Evolutionary conservation across 1,284 basidiomycete genomes (phyloP), one percentile per base, ranked within the genome.

Genomic region (Fomitopsis betulina): DNA sequence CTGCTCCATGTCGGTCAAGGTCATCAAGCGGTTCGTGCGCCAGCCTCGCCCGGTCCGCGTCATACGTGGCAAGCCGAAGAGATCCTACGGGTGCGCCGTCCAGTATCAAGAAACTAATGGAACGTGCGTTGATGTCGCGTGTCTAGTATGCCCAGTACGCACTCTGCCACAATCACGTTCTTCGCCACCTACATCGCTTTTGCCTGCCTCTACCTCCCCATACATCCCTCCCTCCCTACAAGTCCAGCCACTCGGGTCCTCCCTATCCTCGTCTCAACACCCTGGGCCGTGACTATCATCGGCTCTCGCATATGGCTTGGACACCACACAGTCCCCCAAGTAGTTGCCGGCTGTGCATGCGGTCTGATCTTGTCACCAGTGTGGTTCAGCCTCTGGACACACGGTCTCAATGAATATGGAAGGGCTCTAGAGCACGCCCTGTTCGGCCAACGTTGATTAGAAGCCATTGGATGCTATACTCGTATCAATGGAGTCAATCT

Each of bases 141-240:
- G 3, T 68, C 67, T 67, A 92, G 91, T 3, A 94, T 95, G 92
- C 93, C 93, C 3, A 92, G 89, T 55, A 95, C 93, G 2, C 93
- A 96, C 70, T 89, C 91, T 4, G 89, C 91, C 3, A 78, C 81
- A 1, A 88, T 92, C 62, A 79, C 82, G 0, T 94, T 83, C 73
- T 91, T 84, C 69, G 83, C 84, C 17, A 75, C 80, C 6, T 94
- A 89, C 68, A 80, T 89, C 40, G 66, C 80, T 21, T 77, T 93
- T 10, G 82, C 86, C 8, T 83, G 80, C 64, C 32, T 74, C 42
- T 75, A 77, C 70, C 75, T 88, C 45, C 82, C 85, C 33, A 42
- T 79, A 56, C 76, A 81, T 73, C 61, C 81, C 70, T 72, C 77
- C 55, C 65, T 85, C 62, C 67, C 74, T 64, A 58, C 60, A 21